Conservation (phyloP, 495 filamentous ascomycete genomes). For the Aspergillus cavernicola region DNA sequence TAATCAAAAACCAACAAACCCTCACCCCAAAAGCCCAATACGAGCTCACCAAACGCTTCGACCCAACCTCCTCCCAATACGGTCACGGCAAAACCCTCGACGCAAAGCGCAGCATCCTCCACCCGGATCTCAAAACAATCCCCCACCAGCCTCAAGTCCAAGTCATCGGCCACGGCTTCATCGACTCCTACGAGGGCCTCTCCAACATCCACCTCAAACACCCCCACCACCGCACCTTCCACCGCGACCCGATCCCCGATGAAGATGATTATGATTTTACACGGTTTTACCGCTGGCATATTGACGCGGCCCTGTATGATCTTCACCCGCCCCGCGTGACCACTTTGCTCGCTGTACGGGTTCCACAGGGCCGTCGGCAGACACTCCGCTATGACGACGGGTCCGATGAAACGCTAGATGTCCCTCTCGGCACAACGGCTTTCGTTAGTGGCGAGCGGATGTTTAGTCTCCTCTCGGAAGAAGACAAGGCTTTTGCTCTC, state of each 20-base stretch:
- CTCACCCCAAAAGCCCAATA: constrained; percentile 65
- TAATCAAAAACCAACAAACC: constrained; percentile 63
- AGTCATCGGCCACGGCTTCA: constrained; percentile 68
- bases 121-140: constrained; percentile 73
- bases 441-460: constrained; percentile 66
- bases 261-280: constrained; percentile 64
- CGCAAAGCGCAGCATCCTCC: constrained; percentile 63
- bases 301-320: constrained; percentile 72
- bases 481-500: constrained; percentile 62
- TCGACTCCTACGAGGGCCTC: constrained; percentile 63
- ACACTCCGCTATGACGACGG: constrained; percentile 69
- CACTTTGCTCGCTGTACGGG: constrained; percentile 61
- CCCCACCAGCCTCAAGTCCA: constrained; percentile 77
- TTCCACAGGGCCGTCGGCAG: constrained; percentile 61
- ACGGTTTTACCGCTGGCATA: constrained; percentile 76
- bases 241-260: constrained; percentile 57
- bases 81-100: constrained; percentile 71
- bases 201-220: constrained; percentile 63
- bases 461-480: constrained; percentile 57
- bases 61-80: constrained; percentile 59
- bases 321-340: constrained; percentile 67
- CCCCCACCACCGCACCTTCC: constrained; percentile 72
- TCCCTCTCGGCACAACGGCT: constrained; percentile 71
- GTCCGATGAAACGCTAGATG: constrained; percentile 60
- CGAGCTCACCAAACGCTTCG: constrained; percentile 65